Base-by-base conservation (phyloP, 2,329 filamentous ascomycete species). In the Trichophyton simii region DNA sequence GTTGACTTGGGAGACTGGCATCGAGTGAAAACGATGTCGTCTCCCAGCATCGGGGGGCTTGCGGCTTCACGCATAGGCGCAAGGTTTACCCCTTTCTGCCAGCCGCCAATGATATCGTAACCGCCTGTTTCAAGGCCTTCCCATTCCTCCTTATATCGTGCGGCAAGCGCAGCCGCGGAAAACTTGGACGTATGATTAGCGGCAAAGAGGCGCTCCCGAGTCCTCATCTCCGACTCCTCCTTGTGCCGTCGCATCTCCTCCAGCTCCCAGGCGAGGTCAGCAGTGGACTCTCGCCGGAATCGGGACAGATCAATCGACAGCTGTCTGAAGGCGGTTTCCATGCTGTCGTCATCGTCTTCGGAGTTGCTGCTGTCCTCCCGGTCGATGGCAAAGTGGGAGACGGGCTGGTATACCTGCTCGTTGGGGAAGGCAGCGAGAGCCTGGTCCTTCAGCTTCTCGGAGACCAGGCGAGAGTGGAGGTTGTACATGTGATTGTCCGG, bases 21-120 rank as follows among this genome's bases (percentile, higher is more conserved):
- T 71, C 82, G 83, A 38, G 90, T 88, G 71, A 96, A 95, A 28
- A 80, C 78, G 60, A 97, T 82, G 66, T 95, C 88, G 62, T 79
- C 77, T 61, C 92, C 92, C 9, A 96, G 83, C 91, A 97, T 95
- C 8, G 92, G 92, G 46, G 92, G 92, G 48, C 80, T 82, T 28
- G 81, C 80, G 50, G 78, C 77, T 63, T 84, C 85, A 22, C 79
- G 79, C 76, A 84, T 82, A 28, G 79, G 77, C 63, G 79, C 76
- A 44, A 83, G 66, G 57, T 67, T 68, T 13, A 66, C 63, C n/a
- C 65, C 66, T 46, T 66, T 66, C 59, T 67, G 66, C 67, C 66
- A 64, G 18, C 63, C 63, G 57, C 61, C 48, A 58, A 66, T 59
- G 31, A 55, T 38, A 34, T 63, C 59, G n/a, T 58, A 48, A 15